A percentile compares a stretch with the other conserved stretches of the same genome.
phyloP scores from a whole-genome alignment of 2,329 filamentous ascomycete species.

The Cordyceps fumosorosea region DNA sequence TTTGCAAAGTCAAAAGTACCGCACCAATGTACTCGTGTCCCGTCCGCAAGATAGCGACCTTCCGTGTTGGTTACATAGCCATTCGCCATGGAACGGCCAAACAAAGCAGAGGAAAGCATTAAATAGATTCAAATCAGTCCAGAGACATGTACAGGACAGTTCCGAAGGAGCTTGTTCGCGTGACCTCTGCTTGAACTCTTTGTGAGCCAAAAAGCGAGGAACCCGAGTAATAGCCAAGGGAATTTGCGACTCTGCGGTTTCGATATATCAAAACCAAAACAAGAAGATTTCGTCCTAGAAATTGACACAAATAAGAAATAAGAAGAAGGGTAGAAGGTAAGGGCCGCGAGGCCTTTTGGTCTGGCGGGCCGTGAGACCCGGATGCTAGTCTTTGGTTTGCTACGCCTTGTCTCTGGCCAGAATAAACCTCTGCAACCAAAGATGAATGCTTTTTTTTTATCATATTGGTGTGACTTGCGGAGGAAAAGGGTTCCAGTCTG shows the following conservation, averaged over 20 bases:
- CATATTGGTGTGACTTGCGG: not conserved
- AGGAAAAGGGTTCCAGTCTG: not conserved
- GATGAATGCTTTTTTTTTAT: too few species aligned
- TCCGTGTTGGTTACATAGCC: not conserved
- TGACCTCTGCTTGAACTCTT: not conserved
- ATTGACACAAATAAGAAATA: not conserved
- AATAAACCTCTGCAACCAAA: constrained; percentile 13
- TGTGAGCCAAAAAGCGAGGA: not conserved
- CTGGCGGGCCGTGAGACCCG: constrained; percentile 25
- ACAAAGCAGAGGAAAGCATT: not conserved
- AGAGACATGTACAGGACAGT: not conserved
- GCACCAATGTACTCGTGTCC: not conserved
- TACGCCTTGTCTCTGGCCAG: constrained; percentile 8
- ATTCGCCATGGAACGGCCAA: not conserved
- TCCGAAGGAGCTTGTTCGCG: not conserved
- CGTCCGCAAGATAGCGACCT: not conserved
- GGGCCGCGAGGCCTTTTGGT: constrained; percentile 25
- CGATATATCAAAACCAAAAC: too few species aligned
- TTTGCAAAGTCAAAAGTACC: not conserved
- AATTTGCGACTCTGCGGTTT: not conserved
- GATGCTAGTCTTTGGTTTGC: constrained; percentile 3
- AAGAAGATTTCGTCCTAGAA: too few species aligned
- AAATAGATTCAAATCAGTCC: not conserved
- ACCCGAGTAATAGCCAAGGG: not conserved
- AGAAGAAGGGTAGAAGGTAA: not conserved